phyloP scores from a whole-genome alignment of 139 green algal genomes.

The Chlorella ohadii region DNA sequence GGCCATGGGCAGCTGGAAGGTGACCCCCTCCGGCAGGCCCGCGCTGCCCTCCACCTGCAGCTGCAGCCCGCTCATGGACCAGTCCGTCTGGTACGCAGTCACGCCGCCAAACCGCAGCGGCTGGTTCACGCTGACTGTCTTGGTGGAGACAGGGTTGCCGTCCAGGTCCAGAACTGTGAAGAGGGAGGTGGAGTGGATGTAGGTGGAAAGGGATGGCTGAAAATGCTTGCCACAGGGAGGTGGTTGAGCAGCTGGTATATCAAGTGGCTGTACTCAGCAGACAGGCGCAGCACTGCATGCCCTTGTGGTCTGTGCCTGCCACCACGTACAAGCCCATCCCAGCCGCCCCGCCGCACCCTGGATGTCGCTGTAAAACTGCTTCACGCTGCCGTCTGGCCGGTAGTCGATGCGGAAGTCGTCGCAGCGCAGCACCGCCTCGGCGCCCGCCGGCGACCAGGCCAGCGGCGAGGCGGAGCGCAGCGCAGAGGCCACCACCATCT shows the following conservation, averaged over 20 bases:
- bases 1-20: constrained; percentile 89
- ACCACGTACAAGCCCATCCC: too few relatives aligned
- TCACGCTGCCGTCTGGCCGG: constrained; percentile 82
- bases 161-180: constrained; percentile 38
- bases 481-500: constrained; percentile 46
- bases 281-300: too few relatives aligned
- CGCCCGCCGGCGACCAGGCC: constrained; percentile 39
- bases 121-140: constrained; percentile 92
- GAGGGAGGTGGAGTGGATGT: background rate
- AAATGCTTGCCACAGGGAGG: too few relatives aligned
- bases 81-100: constrained; percentile 93
- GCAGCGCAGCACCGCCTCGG: constrained; percentile 73
- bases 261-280: too few relatives aligned
- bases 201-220: too few relatives aligned
- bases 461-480: constrained; percentile 42
- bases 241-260: too few relatives aligned
- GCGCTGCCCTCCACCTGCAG: constrained; percentile 56
- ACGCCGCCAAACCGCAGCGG: constrained; percentile 84
- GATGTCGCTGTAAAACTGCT: constrained; percentile 93
- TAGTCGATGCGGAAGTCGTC: constrained; percentile 97
- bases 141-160: constrained; percentile 3
- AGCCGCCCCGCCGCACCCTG: constrained; percentile 39
- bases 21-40: constrained; percentile 31
- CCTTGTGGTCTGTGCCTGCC: too few relatives aligned
- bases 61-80: constrained; percentile 83